Base-by-base conservation (phyloP, 2,329 filamentous ascomycete species). In the Harringtonia aguacate region DNA sequence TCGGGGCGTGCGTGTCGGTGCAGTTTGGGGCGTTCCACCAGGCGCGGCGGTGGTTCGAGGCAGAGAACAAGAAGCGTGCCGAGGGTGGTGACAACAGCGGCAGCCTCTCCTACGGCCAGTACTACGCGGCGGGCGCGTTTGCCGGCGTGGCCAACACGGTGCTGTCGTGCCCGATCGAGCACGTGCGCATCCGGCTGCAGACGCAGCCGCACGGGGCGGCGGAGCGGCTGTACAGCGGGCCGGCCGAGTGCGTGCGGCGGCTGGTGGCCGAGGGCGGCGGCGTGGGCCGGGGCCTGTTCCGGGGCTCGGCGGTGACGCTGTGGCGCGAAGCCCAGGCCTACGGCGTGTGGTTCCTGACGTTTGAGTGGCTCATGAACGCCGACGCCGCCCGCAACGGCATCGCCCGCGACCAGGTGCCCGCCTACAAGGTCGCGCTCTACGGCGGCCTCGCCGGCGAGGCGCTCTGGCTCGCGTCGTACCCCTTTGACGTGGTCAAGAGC, bases 11-110 rank as follows among this genome's bases (percentile, higher is more conserved):
- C 62, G 89, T 92, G 37, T 95, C 88, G n/a, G 84, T 98, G 56
- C 92, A 98, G 70, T 98, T 98, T 63, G 92, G 89, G 50, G 92
- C 85, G 56, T 98, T 97, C 73, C 88, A 95, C 71, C 82, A 84
- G 58, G 89, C 90, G 9, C 85, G 86, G 48, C 86, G 92, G 47
- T 82, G 77, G 57, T 80, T 98, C 60, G 90, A 97, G 68, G 69
- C 76, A 6, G 24, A 27, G 24, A 27, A 27, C 24, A 27, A 27
- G 24, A 27, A 27, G 36, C 73, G 75, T 52, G 94, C 94, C 65
- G 61, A 69, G 49, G 8, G 4, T 21, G 15, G 15, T 8, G 37
- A 77, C 14, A 33, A 41, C 13, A 73, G 49, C 13, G 47, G 61
- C 39, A 68, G 72, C 21, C 77, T 97, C 27, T 77, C 76, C 20